These are phyloP conservation scores for Candida broadrunensis DNA, from an alignment of 805 yeast species.

Conservation along the genomic window DNA sequence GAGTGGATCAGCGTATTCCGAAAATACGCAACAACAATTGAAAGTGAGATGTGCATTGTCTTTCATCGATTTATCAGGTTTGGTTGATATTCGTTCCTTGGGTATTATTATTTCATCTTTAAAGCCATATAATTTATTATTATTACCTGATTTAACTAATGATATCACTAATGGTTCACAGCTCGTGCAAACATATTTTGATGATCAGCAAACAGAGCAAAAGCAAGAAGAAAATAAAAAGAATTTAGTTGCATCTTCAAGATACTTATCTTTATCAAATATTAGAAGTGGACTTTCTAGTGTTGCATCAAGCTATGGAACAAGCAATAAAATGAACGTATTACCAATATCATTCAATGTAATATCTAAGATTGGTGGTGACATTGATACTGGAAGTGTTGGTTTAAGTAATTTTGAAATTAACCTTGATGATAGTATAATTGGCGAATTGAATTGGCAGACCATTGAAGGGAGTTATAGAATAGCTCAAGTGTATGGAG, in stretches of 20 bases:
- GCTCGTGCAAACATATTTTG: constrained; percentile 23
- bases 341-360: constrained; percentile 34
- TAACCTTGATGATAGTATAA: constrained; percentile 62
- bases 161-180: constrained; percentile 26
- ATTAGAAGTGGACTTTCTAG: constrained; percentile 27
- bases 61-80: constrained; percentile 77
- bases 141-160: constrained; percentile 46
- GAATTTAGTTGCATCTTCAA: constrained; percentile 15
- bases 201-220: constrained; percentile 28
- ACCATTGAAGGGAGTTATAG: constrained; percentile 74
- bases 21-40: constrained; percentile 27
- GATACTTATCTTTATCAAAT: constrained; percentile 27
- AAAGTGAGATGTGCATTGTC: constrained; percentile 67
- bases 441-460: constrained; percentile 75
- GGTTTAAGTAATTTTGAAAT: constrained; percentile 51
- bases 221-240: constrained; percentile 18
- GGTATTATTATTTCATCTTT: constrained; percentile 73
- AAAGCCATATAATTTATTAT: constrained; percentile 70
- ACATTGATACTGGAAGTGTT: constrained; percentile 28
- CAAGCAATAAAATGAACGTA: constrained; percentile 25
- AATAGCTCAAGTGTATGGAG: constrained; percentile 80
- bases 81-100: constrained; percentile 80
- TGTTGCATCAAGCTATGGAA: constrained; percentile 7
- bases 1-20: constrained; percentile 15
- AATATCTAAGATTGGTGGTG: constrained; percentile 49